Percentiles rank a stretch among this genome's conserved stretches.
phyloP scores from a whole-genome alignment of 2,329 filamentous ascomycete species.

The Penicillium sumatraense region DNA sequence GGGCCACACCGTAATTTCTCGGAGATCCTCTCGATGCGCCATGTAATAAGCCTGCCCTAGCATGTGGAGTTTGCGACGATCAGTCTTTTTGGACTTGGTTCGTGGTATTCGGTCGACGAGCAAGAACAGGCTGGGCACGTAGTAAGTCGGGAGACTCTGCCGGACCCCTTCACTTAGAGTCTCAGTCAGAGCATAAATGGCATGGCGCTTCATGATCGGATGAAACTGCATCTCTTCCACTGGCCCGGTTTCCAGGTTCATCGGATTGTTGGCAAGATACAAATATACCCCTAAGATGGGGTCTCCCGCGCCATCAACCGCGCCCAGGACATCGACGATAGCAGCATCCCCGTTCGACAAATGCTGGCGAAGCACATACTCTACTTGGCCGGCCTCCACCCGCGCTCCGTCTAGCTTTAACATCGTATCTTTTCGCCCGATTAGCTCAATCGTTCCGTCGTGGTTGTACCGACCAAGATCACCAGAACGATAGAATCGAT shows the following conservation, averaged over 20 bases:
- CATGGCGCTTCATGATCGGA: slow-evolving; percentile 11
- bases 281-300: slow-evolving; percentile 23
- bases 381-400: slow-evolving; percentile 29
- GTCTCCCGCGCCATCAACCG: slow-evolving; percentile 18
- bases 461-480: slow-evolving; percentile 29
- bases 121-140: slow-evolving; percentile 25
- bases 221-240: slow-evolving; percentile 20
- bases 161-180: slow-evolving; percentile 13
- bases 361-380: slow-evolving; percentile 19
- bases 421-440: slow-evolving; percentile 34
- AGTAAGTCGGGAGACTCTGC: slow-evolving; percentile 21
- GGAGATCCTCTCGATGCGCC: slow-evolving; percentile 14
- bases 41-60: slow-evolving; percentile 25
- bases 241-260: slow-evolving; percentile 12
- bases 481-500: slow-evolving; percentile 30
- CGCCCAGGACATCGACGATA: slow-evolving; percentile 25
- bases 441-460: slow-evolving; percentile 29
- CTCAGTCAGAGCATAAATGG: slow-evolving; percentile 10
- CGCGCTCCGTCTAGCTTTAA: slow-evolving; percentile 31
- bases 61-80: slow-evolving; percentile 26
- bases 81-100: slow-evolving; percentile 30
- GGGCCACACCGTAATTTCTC: slow-evolving; percentile 18
- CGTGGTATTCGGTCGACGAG: slow-evolving; percentile 25
- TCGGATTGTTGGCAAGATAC: slow-evolving; percentile 19
- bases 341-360: slow-evolving; percentile 14